Conservation (phyloP, 225 moss, liverwort and hornwort species). For the Straminergon stramineum region DNA sequence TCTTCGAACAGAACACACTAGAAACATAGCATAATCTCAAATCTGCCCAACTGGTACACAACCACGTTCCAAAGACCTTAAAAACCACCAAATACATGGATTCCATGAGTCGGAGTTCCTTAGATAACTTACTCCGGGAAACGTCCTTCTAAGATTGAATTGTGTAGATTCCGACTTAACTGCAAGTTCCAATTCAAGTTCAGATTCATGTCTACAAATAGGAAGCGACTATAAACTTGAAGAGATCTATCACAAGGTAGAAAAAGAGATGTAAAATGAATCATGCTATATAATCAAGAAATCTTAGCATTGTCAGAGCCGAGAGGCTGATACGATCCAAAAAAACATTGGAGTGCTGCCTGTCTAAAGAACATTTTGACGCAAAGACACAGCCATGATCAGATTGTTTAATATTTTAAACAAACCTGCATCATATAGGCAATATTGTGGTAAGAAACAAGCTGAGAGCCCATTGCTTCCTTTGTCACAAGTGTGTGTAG, state of each 20-base stretch:
- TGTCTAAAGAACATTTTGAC: neutral
- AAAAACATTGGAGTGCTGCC: neutral
- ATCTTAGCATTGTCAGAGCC: neutral
- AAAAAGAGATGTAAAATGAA: neutral
- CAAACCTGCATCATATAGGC: constrained; percentile 96
- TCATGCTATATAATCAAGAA: neutral
- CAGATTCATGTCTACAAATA: neutral
- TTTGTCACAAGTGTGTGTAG: constrained; percentile 93
- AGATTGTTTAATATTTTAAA: neutral
- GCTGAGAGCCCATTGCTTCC: constrained; percentile 86
- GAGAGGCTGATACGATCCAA: neutral
- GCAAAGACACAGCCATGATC: neutral
- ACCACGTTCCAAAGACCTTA: neutral
- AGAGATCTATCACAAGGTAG: neutral
- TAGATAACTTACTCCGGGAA: constrained; percentile 55
- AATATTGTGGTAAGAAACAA: constrained; percentile 90
- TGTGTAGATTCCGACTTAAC: constrained; percentile 78
- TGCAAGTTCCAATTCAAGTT: constrained; percentile 24
- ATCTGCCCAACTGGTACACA: neutral
- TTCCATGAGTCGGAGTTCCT: neutral
- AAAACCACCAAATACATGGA: neutral
- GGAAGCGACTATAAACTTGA: neutral
- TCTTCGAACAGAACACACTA: neutral
- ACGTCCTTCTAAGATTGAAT: constrained; percentile 77
- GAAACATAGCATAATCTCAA: neutral